Conservation (phyloP, 345 rosid species). For the Toxicodendron radicans region DNA sequence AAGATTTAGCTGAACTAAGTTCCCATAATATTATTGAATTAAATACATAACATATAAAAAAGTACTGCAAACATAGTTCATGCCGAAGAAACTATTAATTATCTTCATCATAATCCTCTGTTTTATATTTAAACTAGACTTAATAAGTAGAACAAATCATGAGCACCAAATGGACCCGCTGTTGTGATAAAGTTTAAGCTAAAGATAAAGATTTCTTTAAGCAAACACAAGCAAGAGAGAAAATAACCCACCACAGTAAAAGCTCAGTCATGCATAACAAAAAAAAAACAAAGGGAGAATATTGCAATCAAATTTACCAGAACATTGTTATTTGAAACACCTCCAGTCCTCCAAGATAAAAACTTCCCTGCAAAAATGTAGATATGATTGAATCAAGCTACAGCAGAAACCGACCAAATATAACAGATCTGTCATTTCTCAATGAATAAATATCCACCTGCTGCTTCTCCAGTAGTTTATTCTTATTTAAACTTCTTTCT, state of each 20-base stretch:
- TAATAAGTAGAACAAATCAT: not conserved
- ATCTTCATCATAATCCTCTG: not conserved
- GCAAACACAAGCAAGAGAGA: not conserved
- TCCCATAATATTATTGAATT: not conserved
- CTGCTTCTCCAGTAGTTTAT: not conserved
- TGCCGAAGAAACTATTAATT: not conserved
- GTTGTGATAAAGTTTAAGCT: not conserved
- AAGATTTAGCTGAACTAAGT: not conserved
- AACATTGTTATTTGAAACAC: slow-evolving; percentile 31
- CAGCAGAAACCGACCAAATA: not conserved
- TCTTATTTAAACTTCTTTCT: not conserved
- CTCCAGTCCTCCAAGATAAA: slow-evolving; percentile 43
- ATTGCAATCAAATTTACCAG: slow-evolving; percentile 29
- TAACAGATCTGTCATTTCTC: not conserved
- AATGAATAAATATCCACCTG: no score
- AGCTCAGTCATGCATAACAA: not conserved
- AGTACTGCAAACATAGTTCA: not conserved
- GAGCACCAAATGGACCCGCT: not conserved
- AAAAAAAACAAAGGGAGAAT: not conserved
- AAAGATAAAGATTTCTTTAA: not conserved
- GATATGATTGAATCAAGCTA: slow-evolving; percentile 1
- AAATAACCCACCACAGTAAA: not conserved
- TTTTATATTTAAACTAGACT: not conserved
- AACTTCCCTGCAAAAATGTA: slow-evolving; percentile 35
- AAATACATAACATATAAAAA: not conserved